A percentile compares a stretch with the other conserved stretches of the same genome.
These are phyloP conservation scores for Babesia bovis DNA, from an alignment of 169 alveolate species.

Conservation along the genomic window DNA sequence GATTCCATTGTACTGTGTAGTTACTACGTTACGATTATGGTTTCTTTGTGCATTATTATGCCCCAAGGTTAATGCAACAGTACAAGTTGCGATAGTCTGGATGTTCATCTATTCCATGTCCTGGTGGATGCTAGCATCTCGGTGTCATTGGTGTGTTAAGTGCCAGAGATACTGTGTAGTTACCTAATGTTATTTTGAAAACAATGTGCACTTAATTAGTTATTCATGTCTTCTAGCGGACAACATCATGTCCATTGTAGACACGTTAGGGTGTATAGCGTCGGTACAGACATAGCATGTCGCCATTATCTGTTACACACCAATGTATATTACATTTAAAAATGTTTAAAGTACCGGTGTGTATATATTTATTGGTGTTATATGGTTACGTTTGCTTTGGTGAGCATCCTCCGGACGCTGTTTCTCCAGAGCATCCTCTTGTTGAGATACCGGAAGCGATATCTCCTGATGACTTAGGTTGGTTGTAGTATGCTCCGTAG, in stretches of 20 bases:
- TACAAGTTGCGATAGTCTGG: background rate
- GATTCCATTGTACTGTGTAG: too few relatives aligned
- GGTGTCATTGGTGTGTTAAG: too few relatives aligned
- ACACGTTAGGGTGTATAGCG: too few relatives aligned
- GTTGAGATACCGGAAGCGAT: constrained; percentile 9
- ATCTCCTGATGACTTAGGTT: background rate
- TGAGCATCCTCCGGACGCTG: background rate
- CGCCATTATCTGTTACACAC: too few relatives aligned
- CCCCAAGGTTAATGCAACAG: background rate
- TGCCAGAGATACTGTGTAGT: too few relatives aligned
- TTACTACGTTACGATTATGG: background rate
- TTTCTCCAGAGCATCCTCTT: background rate
- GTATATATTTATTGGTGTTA: constrained; percentile 1
- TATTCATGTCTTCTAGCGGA: too few relatives aligned
- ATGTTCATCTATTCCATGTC: background rate
- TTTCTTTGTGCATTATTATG: background rate
- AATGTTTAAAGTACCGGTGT: background rate
- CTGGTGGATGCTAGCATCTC: too few relatives aligned
- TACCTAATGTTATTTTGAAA: too few relatives aligned
- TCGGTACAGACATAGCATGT: too few relatives aligned
- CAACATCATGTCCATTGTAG: too few relatives aligned
- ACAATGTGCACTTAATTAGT: too few relatives aligned
- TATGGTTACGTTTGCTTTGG: background rate
- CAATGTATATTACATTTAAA: too few relatives aligned
- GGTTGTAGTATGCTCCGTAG: background rate